Evolutionary conservation across 2,329 filamentous ascomycete species (phyloP).

Genomic region (Aspergillaceae sp.): DNA sequence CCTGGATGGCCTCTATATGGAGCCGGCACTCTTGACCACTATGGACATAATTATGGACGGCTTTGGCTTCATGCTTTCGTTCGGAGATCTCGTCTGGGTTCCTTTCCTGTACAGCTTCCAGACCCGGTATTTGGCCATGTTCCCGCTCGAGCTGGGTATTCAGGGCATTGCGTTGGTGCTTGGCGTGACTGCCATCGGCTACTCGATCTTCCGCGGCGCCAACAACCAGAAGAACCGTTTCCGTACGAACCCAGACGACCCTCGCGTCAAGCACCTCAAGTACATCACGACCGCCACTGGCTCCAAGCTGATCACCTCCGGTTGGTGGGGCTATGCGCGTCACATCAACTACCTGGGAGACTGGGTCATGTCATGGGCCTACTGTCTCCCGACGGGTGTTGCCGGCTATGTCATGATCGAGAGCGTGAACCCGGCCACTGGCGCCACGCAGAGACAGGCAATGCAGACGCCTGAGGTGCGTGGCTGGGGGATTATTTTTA

Average conservation of each 20-base stretch:
- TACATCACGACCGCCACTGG: conserved; percentile 80
- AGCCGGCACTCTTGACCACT: conserved; percentile 79
- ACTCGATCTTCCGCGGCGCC: conserved; percentile 83
- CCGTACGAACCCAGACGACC: conserved; percentile 76
- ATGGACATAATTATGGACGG: conserved; percentile 92
- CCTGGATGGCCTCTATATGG: conserved; percentile 77
- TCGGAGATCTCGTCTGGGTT: conserved; percentile 88
- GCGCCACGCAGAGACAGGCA: conserved; percentile 61
- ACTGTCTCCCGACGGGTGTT: conserved; percentile 75
- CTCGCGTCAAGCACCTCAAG: conserved; percentile 66
- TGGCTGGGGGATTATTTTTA: conserved; percentile 79
- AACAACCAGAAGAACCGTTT: conserved; percentile 95
- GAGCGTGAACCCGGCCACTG: conserved; percentile 39
- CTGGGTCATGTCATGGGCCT: conserved; percentile 90
- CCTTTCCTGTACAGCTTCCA: conserved; percentile 83
- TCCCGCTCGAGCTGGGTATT: conserved; percentile 70
- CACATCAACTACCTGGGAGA: conserved; percentile 97
- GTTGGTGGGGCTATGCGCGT: conserved; percentile 87
- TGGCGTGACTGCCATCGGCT: conserved; percentile 60
- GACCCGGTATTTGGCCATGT: conserved; percentile 71
- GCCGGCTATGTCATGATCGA: conserved; percentile 67
- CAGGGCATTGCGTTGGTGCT: conserved; percentile 57
- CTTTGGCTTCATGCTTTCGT: conserved; percentile 90
- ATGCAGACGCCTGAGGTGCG: conserved; percentile 62
- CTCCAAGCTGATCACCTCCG: conserved; percentile 69